These are phyloP conservation scores for Viola odorata DNA, from an alignment of 345 rosid genomes.

Conservation along the genomic window DNA sequence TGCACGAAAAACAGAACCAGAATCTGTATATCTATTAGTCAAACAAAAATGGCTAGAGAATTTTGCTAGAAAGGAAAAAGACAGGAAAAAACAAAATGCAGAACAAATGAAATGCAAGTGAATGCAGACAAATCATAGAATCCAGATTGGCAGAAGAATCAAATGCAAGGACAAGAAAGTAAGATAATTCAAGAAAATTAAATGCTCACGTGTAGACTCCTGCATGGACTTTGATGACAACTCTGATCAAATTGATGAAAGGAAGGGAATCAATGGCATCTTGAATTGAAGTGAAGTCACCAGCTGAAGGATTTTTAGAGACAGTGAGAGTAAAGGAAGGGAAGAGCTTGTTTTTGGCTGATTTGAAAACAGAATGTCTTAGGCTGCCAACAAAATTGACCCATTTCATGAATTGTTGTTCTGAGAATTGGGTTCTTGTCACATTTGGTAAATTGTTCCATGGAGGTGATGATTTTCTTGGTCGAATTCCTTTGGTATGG, in stretches of 20 bases:
- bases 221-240: constrained; percentile 85
- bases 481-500: constrained; percentile 67
- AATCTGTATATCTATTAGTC: not conserved
- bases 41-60: constrained; percentile 1
- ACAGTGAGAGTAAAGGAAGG: constrained; percentile 68
- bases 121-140: constrained; percentile 23
- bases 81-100: constrained; percentile 13
- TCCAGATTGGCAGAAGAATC: constrained; percentile 14
- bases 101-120: constrained; percentile 11
- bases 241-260: constrained; percentile 69
- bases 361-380: constrained; percentile 63
- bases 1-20: not conserved
- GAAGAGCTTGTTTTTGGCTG: constrained; percentile 85
- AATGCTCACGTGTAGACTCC: constrained; percentile 82
- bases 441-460: constrained; percentile 34
- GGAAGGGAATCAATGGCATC: constrained; percentile 94
- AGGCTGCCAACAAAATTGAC: constrained; percentile 77
- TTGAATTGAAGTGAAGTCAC: constrained; percentile 84
- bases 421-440: constrained; percentile 57
- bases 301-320: constrained; percentile 49
- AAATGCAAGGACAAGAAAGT: not conserved
- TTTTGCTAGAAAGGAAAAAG: constrained; percentile 7
- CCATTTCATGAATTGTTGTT: constrained; percentile 90
- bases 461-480: constrained; percentile 26
- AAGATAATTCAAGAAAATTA: not conserved